phyloP scores from a whole-genome alignment of 805 yeast species.

The Candida pseudofarinosa region DNA sequence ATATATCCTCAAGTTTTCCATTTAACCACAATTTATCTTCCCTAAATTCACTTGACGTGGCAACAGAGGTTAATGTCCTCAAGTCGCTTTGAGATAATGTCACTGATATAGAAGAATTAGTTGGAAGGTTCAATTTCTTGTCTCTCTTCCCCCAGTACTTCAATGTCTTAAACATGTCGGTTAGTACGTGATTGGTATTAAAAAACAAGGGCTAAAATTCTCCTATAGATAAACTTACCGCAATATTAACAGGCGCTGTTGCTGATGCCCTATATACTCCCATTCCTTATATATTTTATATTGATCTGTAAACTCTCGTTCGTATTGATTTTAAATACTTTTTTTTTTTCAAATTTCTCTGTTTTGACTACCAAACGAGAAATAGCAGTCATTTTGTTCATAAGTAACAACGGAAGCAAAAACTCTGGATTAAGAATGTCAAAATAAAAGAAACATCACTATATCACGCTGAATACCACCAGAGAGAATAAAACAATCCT shows the following conservation, averaged over 20 bases:
- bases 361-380: too few relatives aligned
- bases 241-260: constrained; percentile 97
- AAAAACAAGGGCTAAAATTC: not conserved
- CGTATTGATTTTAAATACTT: not conserved
- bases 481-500: too few relatives aligned
- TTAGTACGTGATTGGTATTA: constrained; percentile 5
- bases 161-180: constrained; percentile 51
- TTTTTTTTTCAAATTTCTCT: too few relatives aligned
- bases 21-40: constrained; percentile 80
- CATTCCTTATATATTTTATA: constrained; percentile 26
- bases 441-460: too few relatives aligned
- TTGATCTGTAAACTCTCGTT: too few relatives aligned
- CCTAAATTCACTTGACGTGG: constrained; percentile 53
- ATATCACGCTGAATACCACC: too few relatives aligned
- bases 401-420: too few relatives aligned
- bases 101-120: constrained; percentile 93
- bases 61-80: constrained; percentile 86
- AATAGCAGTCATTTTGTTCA: too few relatives aligned
- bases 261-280: constrained; percentile 67
- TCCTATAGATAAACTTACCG: constrained; percentile 51
- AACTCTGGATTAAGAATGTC: too few relatives aligned
- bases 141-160: constrained; percentile 99
- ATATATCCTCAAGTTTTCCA: constrained; percentile 73
- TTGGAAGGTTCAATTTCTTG: constrained; percentile 81
- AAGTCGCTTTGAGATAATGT: constrained; percentile 89